Conservation (phyloP, 257 asterid genomes). For the Solanum medicagineum region DNA sequence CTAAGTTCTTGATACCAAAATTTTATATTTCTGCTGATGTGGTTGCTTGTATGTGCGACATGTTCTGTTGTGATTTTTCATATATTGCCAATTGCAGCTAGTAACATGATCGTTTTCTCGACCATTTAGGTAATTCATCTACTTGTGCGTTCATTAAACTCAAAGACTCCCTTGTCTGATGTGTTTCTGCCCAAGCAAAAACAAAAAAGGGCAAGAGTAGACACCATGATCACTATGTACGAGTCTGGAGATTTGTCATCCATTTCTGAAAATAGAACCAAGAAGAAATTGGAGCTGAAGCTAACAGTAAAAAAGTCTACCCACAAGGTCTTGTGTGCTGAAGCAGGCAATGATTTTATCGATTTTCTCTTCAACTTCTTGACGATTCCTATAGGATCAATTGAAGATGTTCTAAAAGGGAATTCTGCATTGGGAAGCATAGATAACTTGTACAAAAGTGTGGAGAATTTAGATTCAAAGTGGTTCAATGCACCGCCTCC, state of each 20-base stretch:
- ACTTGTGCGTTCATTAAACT: not conserved
- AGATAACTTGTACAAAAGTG: not conserved
- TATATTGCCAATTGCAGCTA: not conserved
- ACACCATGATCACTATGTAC: not conserved
- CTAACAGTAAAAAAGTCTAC: not conserved
- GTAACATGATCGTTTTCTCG: not conserved
- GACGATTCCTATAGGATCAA: constrained; percentile 1
- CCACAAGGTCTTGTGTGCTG: not conserved
- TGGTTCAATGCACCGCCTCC: not conserved
- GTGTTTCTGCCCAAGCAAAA: not conserved
- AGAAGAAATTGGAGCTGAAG: not conserved
- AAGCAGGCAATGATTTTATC: not conserved
- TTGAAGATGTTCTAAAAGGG: not conserved
- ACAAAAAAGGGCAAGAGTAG: not conserved
- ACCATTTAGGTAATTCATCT: not conserved
- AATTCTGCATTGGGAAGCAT: not conserved
- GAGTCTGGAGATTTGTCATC: not conserved
- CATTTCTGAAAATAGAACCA: not conserved
- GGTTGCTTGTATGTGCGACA: not conserved
- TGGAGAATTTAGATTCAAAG: not conserved
- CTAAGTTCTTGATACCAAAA: not conserved
- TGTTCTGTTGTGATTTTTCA: not conserved
- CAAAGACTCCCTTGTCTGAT: constrained; percentile 1
- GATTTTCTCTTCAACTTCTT: constrained; percentile 4
- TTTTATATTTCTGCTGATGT: not conserved